phyloP scores from a whole-genome alignment of 345 rosid genomes.

The Raphanus raphanistrum region DNA sequence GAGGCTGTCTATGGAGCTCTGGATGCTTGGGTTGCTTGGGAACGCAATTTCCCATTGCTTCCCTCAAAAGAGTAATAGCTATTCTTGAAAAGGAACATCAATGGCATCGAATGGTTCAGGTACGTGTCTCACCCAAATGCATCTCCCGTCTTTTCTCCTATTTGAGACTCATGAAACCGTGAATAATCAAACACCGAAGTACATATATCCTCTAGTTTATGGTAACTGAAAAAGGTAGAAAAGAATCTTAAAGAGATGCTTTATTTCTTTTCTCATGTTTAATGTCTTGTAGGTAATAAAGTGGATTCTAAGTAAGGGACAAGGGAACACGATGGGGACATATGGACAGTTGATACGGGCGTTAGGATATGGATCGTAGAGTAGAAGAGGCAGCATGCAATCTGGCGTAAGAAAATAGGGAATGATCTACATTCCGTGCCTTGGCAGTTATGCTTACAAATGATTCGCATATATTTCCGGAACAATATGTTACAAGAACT shows the following conservation, averaged over 20 bases:
- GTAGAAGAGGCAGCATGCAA: constrained; percentile 82
- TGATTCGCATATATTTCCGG: constrained; percentile 76
- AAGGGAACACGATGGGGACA: constrained; percentile 86
- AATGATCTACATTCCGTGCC: constrained; percentile 86
- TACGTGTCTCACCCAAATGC: constrained; percentile 19
- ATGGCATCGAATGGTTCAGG: constrained; percentile 93
- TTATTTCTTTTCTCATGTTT: background rate
- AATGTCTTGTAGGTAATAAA: constrained; percentile 66
- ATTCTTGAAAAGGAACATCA: constrained; percentile 81
- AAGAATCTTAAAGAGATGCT: background rate
- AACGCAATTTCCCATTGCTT: constrained; percentile 70
- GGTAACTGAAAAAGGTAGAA: background rate
- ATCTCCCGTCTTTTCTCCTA: background rate
- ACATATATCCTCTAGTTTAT: background rate
- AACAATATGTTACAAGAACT: constrained; percentile 80
- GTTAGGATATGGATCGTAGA: constrained; percentile 82
- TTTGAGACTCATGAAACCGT: constrained; percentile 2
- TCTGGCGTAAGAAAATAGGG: constrained; percentile 79
- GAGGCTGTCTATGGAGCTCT: constrained; percentile 88
- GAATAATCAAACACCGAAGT: background rate
- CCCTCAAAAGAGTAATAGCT: constrained; percentile 64
- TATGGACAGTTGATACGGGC: constrained; percentile 73
- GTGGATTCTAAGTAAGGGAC: constrained; percentile 99
- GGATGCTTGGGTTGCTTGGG: constrained; percentile 99
- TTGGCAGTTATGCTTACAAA: constrained; percentile 74